Percentiles rank a stretch among this genome's conserved stretches.
Conservation (phyloP, 495 filamentous ascomycete species). For the Chaetomidium leptoderma region DNA sequence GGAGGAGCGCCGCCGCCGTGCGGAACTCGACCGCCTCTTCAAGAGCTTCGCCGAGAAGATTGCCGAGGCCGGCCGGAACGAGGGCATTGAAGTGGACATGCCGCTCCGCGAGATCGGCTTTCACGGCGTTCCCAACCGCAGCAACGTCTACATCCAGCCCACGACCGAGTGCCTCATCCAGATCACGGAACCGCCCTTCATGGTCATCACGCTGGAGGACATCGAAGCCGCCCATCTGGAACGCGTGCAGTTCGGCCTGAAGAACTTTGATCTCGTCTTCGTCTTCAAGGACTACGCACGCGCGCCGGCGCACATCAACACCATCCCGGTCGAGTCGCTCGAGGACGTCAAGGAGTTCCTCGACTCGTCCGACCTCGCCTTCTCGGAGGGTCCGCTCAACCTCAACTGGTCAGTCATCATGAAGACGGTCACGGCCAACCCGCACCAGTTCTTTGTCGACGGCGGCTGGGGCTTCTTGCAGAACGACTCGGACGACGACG, state of each 20-base stretch:
- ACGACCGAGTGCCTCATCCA: constrained; percentile 98
- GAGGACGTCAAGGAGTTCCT: constrained; percentile 98
- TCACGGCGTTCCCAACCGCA: constrained; percentile 90
- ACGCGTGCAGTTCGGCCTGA: constrained; percentile 94
- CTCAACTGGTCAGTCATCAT: constrained; percentile 99
- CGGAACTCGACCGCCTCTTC: constrained; percentile 90
- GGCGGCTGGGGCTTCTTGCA: constrained; percentile 94
- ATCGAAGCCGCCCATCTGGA: constrained; percentile 96
- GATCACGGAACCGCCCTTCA: constrained; percentile 93
- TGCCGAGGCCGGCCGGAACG: constrained; percentile 81
- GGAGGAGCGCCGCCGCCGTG: constrained; percentile 85
- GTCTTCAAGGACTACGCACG: constrained; percentile 95
- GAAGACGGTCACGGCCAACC: constrained; percentile 94
- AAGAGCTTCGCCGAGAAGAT: constrained; percentile 98
- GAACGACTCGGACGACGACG: constrained; percentile 84
- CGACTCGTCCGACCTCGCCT: constrained; percentile 89
- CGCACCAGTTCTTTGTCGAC: constrained; percentile 90
- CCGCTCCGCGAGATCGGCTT: constrained; percentile 96
- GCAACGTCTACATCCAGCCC: constrained; percentile 90
- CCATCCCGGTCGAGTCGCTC: constrained; percentile 90
- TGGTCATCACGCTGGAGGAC: constrained; percentile 89
- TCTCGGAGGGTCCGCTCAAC: constrained; percentile 91
- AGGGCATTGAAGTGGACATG: constrained; percentile 83
- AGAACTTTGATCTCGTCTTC: constrained; percentile 98
- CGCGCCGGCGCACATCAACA: constrained; percentile 88